Conservation (phyloP, 495 filamentous ascomycete genomes). For the Pyronema omphalodes region DNA sequence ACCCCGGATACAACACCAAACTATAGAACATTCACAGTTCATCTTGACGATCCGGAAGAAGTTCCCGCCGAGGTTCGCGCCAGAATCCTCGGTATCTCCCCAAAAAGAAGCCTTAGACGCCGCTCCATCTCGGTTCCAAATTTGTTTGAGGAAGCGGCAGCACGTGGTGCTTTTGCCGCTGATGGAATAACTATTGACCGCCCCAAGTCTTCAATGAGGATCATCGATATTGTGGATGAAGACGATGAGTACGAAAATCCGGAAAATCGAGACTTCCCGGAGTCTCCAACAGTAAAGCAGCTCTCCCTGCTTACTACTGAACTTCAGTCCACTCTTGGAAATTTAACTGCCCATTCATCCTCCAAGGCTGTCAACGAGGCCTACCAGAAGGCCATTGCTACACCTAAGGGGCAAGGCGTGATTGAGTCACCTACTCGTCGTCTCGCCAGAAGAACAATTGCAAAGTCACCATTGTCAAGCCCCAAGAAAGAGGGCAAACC, state of each 20-base stretch:
- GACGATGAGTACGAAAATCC: no score
- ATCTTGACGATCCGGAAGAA: background rate
- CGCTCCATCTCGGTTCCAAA: background rate
- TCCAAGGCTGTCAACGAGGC: background rate
- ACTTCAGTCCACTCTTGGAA: no score
- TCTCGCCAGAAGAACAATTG: no score
- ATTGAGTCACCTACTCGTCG: background rate
- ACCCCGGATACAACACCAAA: background rate
- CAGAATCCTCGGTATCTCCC: background rate
- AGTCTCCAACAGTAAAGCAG: no score
- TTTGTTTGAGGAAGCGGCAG: background rate
- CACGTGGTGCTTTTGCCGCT: no score
- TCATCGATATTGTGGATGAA: no score
- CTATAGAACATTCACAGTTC: background rate
- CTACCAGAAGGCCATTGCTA: background rate
- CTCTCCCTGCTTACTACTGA: no score
- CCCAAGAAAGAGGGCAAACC: background rate
- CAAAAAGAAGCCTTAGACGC: background rate
- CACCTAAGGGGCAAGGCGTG: background rate
- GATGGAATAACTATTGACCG: no score
- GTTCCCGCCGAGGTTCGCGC: background rate
- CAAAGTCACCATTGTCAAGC: background rate
- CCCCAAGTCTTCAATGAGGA: no score
- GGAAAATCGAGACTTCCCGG: no score
- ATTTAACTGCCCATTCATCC: background rate